These are phyloP conservation scores for Sporothrix mexicana DNA, from an alignment of 2,329 filamentous ascomycete species.

Conservation along the genomic window DNA sequence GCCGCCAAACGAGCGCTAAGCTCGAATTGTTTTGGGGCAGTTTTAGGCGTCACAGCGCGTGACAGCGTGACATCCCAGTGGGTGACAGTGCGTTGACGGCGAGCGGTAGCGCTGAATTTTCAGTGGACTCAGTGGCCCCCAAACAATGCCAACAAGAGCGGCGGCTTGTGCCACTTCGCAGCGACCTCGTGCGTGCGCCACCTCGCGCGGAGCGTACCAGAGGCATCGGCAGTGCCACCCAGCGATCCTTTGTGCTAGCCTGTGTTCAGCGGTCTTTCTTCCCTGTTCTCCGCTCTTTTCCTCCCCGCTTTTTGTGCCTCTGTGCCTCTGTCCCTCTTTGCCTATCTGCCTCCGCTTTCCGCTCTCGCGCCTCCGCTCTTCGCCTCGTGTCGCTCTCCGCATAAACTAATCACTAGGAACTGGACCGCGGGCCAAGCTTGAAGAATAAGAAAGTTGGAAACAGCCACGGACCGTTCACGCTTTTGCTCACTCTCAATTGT, in stretches of 20 bases:
- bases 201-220: background rate
- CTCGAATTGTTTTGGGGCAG: background rate
- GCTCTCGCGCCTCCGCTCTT: constrained; percentile 12
- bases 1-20: constrained; percentile 9
- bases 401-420: background rate
- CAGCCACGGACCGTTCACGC: background rate
- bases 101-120: too few relatives aligned
- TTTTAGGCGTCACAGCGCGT: background rate
- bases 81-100: background rate
- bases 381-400: constrained; percentile 17
- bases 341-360: background rate
- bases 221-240: constrained; percentile 14
- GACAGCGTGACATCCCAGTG: background rate
- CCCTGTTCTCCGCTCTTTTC: background rate
- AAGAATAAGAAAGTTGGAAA: background rate
- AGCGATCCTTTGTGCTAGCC: constrained; percentile 17
- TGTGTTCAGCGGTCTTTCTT: background rate
- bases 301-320: background rate
- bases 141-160: background rate
- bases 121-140: background rate
- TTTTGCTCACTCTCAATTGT: too few relatives aligned
- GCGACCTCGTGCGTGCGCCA: background rate
- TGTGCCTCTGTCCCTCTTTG: too few relatives aligned
- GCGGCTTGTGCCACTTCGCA: background rate
- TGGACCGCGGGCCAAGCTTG: background rate